Conservation (phyloP, 2,329 filamentous ascomycete species). For the Cladorrhinum sp. region DNA sequence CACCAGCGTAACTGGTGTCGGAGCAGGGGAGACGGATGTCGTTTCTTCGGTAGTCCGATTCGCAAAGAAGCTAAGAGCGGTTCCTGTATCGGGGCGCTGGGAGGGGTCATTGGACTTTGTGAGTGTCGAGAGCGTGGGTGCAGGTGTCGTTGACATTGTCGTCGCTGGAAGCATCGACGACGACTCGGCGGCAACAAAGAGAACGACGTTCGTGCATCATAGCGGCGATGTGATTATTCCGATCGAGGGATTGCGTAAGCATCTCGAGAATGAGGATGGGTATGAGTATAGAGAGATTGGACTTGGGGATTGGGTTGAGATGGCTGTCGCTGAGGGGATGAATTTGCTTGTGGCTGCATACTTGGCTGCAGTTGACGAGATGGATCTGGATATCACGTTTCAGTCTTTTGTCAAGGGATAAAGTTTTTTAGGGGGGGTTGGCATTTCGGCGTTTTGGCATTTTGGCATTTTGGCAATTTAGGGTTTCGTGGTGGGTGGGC, state of each 20-base stretch:
- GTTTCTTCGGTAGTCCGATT: background rate
- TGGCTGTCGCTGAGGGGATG: background rate
- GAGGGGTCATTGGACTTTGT: background rate
- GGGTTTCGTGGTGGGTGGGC: background rate
- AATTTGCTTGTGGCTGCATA: background rate
- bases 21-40: background rate
- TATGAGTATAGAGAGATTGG: background rate
- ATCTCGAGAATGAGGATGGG: background rate
- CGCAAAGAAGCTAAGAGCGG: background rate
- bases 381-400: background rate
- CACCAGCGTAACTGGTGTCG: background rate
- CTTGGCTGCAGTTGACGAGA: background rate
- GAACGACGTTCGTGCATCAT: background rate
- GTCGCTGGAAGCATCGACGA: background rate
- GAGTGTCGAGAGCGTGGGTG: background rate
- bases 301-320: background rate
- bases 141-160: background rate
- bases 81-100: background rate
- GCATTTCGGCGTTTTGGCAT: background rate
- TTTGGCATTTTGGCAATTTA: background rate
- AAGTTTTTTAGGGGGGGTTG: background rate
- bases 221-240: background rate
- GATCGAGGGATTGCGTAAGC: background rate
- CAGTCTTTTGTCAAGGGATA: background rate
- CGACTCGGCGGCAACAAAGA: background rate